Base-by-base conservation (phyloP, 306 rosid species). In the Lupinus albus region DNA sequence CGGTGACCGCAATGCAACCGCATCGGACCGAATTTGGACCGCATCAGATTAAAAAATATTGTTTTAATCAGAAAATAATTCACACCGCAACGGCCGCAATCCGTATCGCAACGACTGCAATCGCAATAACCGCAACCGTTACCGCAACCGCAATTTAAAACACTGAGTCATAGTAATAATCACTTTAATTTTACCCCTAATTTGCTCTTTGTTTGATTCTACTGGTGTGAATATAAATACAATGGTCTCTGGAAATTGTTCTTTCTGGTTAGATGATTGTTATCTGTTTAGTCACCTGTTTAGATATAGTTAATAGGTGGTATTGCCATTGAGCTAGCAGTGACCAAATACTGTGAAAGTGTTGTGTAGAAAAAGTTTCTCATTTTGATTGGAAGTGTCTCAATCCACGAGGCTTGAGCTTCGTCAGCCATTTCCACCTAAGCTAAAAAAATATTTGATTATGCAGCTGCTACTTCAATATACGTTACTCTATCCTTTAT, bases 401-500 rank as follows among this genome's bases (percentile, higher is more conserved):
- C 36, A 15, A 45, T 45, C 0, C 68, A 16, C 20, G 71, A 57
- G 61, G 38, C 61, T 46, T 48, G 54, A 61, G 47, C 38, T 45
- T 66, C 44, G 15, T 25, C 60, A 52, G 49, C 52, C 44, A n/a
- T 65, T 6, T 55, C 45, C 1, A 28, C 69, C 44, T 44, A 21
- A 3, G 11, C 16, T 74, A 35, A 13, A 44, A 44, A 39, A 17
- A 45, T 38, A 20, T 12, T n/a, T n/a, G 61, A 78, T 59, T 42
- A 41, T 38, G 45, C 57, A 12, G 54, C 73, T 64, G 54, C 41
- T 64, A 16, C 41, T 32, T 61, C 28, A 14, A 33, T 33, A 28
- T 54, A n/a, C 55, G 41, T 71, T n/a, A 7, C 9, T 30, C 45
- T 58, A 45, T 21, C 18, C n/a, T 47, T 30, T 57, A 53, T 71